Base-by-base conservation (phyloP, 208 protist genomes). In the Trypanosoma avium region DNA sequence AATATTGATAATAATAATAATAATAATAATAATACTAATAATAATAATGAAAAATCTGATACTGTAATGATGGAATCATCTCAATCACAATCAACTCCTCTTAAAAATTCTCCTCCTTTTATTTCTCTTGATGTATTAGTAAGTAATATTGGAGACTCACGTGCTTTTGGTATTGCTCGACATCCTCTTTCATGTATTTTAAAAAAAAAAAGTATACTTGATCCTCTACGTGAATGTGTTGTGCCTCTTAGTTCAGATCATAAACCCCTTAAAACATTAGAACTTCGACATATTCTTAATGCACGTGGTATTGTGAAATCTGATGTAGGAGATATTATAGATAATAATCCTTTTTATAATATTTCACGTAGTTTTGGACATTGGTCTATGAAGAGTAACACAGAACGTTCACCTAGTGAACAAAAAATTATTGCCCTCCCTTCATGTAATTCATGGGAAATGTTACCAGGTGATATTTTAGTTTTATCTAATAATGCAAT, bases 401-500 rank as follows among this genome's bases (percentile, higher is more conserved):
- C 47, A 15, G 43, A 40, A 3, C 73, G 62, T 24, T 81, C 88
- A 21, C 84, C 81, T 2, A 73, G 83, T 48, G 70, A 86, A 63
- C 88, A 94, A 58, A 92, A 94, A 62, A 67, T 94, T 40, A 92
- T 86, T 33, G 66, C 85, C 3, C 26, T 88, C 29, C 88, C 88
- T 17, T 72, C 53, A n/a, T 79, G 70, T 50, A 76, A 47, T 50
- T 77, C 76, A 43, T 92, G 85, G 88, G 75, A 79, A 32, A 92
- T 95, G 89, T 64, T 85, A 19, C 48, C 61, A 12, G 86, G 86
- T 10, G 89, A 95, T 66, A 77, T 81, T 19, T 65, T 95, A 13
- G 79, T 95, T 21, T 62, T 92, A 47, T 79, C 62, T 57, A 95
- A 92, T 58, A 84, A 82, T 62, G 80, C 82, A 8, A 54, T 87